Percentiles rank a stretch among this genome's conserved stretches.
Evolutionary conservation across 345 rosid genomes (phyloP).

Genomic region (Geranium brycei): DNA sequence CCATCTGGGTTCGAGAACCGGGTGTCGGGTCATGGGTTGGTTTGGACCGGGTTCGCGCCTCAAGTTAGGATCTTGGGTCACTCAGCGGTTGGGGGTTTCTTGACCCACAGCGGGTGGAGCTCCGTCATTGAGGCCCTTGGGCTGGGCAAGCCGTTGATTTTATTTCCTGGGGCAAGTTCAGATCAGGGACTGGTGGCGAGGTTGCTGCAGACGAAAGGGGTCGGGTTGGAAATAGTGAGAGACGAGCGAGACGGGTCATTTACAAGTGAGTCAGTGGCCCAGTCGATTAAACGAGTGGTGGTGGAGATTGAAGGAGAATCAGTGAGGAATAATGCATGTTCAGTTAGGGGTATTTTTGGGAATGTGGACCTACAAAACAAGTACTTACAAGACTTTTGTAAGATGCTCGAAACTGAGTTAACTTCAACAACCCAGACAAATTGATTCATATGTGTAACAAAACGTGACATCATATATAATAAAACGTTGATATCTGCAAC

Average conservation of each 20-base stretch:
- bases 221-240: constrained; percentile 14
- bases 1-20: constrained; percentile 8
- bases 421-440: too few relatives aligned
- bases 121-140: constrained; percentile 17
- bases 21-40: constrained; percentile 8
- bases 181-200: constrained; percentile 15
- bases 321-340: constrained; percentile 12
- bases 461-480: too few relatives aligned
- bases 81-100: constrained; percentile 18
- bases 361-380: neutral
- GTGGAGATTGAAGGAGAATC: constrained; percentile 9
- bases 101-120: constrained; percentile 20
- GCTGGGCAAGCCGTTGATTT: constrained; percentile 9
- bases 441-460: too few relatives aligned
- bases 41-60: constrained; percentile 17
- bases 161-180: constrained; percentile 1
- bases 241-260: constrained; percentile 14
- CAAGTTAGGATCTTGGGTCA: constrained; percentile 13
- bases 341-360: constrained; percentile 10
- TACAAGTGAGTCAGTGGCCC: constrained; percentile 8
- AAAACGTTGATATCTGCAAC: too few relatives aligned
- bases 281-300: constrained; percentile 13
- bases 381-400: constrained; percentile 7
- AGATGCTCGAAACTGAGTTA: neutral
- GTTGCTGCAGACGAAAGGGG: constrained; percentile 4